Evolutionary conservation across 164 flowering plant species (phyloP).

Genomic region (Sedum album): DNA sequence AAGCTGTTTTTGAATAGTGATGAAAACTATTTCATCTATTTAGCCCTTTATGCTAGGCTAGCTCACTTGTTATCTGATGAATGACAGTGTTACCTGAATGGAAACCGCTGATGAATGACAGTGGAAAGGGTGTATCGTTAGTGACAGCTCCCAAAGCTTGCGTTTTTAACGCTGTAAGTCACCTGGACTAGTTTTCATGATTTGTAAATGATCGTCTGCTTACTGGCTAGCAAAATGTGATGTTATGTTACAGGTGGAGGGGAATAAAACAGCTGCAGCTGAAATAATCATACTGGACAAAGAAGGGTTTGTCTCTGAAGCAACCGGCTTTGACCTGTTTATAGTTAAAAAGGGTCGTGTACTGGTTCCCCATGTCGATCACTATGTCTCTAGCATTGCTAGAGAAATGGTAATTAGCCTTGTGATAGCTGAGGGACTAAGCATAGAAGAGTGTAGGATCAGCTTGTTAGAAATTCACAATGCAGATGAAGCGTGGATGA

Average conservation of each 20-base stretch:
- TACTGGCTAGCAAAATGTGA: slow-evolving; percentile 44
- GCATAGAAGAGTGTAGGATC: slow-evolving; percentile 64
- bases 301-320: slow-evolving; percentile 96
- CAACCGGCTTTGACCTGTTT: slow-evolving; percentile 97
- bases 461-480: slow-evolving; percentile 92
- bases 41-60: neutral
- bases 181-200: slow-evolving; percentile 33
- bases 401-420: slow-evolving; percentile 95
- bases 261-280: slow-evolving; percentile 76
- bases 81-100: slow-evolving; percentile 85
- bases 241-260: slow-evolving; percentile 56
- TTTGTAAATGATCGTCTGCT: slow-evolving; percentile 85
- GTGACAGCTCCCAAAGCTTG: slow-evolving; percentile 46
- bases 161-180: neutral
- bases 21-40: neutral
- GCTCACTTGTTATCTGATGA: neutral
- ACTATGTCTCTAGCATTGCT: slow-evolving; percentile 93
- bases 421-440: slow-evolving; percentile 58
- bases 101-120: slow-evolving; percentile 96
- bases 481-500: slow-evolving; percentile 98
- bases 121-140: slow-evolving; percentile 59
- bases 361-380: slow-evolving; percentile 89
- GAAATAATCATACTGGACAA: slow-evolving; percentile 98
- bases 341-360: slow-evolving; percentile 89
- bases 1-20: neutral